Conservation (phyloP, 768 basidiomycete genomes). For the Tylopilus sp. region DNA sequence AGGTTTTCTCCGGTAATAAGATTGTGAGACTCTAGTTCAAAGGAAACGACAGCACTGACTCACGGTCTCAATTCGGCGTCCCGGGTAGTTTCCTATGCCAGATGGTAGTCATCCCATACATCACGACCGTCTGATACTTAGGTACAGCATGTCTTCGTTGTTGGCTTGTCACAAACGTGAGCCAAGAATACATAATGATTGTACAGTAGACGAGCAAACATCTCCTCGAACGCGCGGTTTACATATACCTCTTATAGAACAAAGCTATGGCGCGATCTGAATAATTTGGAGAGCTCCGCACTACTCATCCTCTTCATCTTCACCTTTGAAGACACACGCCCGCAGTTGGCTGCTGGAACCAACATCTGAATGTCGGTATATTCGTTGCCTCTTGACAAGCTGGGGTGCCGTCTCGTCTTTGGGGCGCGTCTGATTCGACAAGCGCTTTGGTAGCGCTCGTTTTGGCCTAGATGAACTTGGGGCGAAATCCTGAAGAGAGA, state of each 20-base stretch:
- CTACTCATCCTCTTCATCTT: constrained; percentile 16
- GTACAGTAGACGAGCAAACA: background rate
- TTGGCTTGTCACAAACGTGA: background rate
- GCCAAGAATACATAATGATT: constrained; percentile 6
- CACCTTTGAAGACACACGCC: constrained; percentile 3
- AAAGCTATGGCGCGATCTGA: background rate
- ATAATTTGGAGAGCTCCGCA: no score
- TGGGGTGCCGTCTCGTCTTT: constrained; percentile 5
- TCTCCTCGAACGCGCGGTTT: background rate
- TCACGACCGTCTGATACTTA: background rate
- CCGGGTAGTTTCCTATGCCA: constrained; percentile 8
- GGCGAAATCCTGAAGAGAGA: constrained; percentile 13
- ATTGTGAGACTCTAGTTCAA: background rate
- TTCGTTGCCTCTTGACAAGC: constrained; percentile 25
- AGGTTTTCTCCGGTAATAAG: constrained; percentile 9
- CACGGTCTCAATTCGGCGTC: background rate
- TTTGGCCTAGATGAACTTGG: constrained; percentile 19
- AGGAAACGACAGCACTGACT: background rate
- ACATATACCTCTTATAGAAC: background rate
- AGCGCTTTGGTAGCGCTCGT: constrained; percentile 27
- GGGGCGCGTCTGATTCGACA: constrained; percentile 1
- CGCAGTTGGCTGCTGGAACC: constrained; percentile 7
- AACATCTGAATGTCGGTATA: constrained; percentile 16
- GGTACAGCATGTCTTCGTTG: background rate
- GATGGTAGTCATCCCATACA: background rate